Evolutionary conservation across 257 asterid genomes (phyloP), one percentile per base, ranked within the genome.

Genomic region (Handroanthus guayacan): DNA sequence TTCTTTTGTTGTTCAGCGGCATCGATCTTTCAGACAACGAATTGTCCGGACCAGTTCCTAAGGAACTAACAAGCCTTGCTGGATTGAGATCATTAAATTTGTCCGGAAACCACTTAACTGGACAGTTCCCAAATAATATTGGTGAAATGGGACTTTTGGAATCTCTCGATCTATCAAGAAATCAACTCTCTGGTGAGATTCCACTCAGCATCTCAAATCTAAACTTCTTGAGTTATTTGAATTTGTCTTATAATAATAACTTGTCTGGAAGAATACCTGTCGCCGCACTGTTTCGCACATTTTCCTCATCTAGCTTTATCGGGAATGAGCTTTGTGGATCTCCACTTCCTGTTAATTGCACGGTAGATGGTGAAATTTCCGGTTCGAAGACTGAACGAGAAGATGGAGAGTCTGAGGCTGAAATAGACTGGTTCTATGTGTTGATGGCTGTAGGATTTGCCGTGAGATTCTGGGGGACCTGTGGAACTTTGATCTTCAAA

Each of bases 11-110:
- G 34, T 48, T 81, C 58, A 62, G 36, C 31, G 17, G 68, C 48
- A 72, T 81, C 16, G 85, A 82, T 74, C 72, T 82, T 62, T 82
- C 85, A 0, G 39, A 51, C 51, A 81, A 81, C 8, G 55, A 66
- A 3, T 67, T 81, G 10, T 45, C 57, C 9, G 82, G 82, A 38
- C 47, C 25, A 4, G 47, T 81, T 71, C 85, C 82, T 9, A 16
- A 18, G 25, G 81, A 62, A 6, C 9, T 81, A 9, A 65, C 77
- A 8, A 37, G 58, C 16, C 79, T 79, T 16, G 68, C 20, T 9
- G 64, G 70, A 56, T 58, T 75, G 68, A 61, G 31, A 38, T 66
- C 74, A 5, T 71, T 79, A 9, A 82, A 71, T 25, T 51, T 75
- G 16, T 81, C 78, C 11, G 64, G 39, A 4, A 76, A 76, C 60